Conservation (phyloP, 805 yeast species). For the Hanseniaspora guilliermondii region DNA sequence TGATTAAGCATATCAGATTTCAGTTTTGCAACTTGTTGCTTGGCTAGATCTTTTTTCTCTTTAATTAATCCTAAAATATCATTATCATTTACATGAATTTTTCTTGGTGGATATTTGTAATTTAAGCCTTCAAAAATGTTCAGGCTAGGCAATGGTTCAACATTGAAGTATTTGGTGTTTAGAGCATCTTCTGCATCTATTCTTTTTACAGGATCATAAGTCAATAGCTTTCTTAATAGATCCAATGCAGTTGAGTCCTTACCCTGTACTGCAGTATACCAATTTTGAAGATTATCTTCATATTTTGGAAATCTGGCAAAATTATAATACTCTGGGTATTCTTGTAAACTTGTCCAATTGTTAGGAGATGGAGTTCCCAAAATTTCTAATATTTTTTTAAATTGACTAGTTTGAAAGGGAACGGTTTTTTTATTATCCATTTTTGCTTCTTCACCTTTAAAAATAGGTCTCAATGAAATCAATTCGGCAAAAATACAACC, state of each 20-base stretch:
- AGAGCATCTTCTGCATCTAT: conserved; percentile 68
- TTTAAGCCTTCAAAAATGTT: conserved; percentile 71
- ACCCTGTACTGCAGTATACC: conserved; percentile 81
- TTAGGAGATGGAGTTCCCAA: conserved; percentile 73
- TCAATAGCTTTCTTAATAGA: conserved; percentile 50
- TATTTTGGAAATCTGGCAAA: conserved; percentile 39
- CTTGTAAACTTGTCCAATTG: conserved; percentile 67
- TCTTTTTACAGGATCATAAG: conserved; percentile 72
- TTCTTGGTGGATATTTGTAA: conserved; percentile 68
- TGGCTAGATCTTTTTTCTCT: conserved; percentile 19
- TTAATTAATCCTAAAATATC: conserved; percentile 41
- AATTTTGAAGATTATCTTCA: conserved; percentile 48
- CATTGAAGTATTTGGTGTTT: conserved; percentile 59
- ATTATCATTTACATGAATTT: conserved; percentile 77
- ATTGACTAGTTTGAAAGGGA: conserved; percentile 88
- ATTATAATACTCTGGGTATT: conserved; percentile 74
- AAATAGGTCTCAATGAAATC: conserved; percentile 76
- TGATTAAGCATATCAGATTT: conserved; percentile 1
- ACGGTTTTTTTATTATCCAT: conserved; percentile 86
- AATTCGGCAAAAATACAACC: conserved; percentile 92
- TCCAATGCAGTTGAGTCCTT: conserved; percentile 55
- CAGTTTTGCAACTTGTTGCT: conserved; percentile 13
- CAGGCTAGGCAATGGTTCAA: conserved; percentile 54
- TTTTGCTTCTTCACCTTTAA: conserved; percentile 95
- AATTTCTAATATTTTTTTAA: conserved; percentile 82